Conservation (phyloP, 371 early-diverging fungal species). For the Rhizomucor miehei region DNA sequence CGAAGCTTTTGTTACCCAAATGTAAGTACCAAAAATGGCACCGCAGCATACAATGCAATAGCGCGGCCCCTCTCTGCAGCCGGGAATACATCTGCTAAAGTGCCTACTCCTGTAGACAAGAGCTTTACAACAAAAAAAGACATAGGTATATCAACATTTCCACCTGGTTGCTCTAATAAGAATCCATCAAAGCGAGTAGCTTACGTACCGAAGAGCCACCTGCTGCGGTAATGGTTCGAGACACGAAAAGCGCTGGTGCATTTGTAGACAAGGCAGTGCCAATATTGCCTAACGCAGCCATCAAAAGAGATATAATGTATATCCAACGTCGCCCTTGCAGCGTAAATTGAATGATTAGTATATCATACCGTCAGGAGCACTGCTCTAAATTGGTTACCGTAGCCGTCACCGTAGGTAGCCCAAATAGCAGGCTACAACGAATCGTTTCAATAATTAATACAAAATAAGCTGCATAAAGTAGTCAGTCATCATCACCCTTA, state of each 20-base stretch:
- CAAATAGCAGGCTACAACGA: background rate
- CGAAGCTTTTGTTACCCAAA: constrained; percentile 7
- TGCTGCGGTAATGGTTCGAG: constrained; percentile 29
- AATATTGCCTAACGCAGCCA: constrained; percentile 23
- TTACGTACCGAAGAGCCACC: constrained; percentile 36
- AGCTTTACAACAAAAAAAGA: too few relatives aligned
- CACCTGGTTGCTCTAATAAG: too few relatives aligned
- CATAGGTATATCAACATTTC: too few relatives aligned
- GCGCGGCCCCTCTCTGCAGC: constrained; percentile 36
- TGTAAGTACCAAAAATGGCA: constrained; percentile 24
- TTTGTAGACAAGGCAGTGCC: constrained; percentile 37
- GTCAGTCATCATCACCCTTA: too few relatives aligned
- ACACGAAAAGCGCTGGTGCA: constrained; percentile 32
- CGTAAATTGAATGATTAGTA: background rate
- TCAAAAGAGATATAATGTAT: constrained; percentile 33
- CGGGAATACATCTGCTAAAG: constrained; percentile 38
- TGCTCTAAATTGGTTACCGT: background rate
- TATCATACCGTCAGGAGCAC: too few relatives aligned
- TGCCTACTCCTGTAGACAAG: constrained; percentile 24
- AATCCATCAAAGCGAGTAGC: too few relatives aligned
- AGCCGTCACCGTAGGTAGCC: background rate
- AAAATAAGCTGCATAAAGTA: too few relatives aligned
- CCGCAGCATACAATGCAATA: constrained; percentile 33
- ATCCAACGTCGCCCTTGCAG: constrained; percentile 29
- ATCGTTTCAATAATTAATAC: too few relatives aligned